Evolutionary conservation across 345 rosid species (phyloP).

Genomic region (Hevea brasiliensis): DNA sequence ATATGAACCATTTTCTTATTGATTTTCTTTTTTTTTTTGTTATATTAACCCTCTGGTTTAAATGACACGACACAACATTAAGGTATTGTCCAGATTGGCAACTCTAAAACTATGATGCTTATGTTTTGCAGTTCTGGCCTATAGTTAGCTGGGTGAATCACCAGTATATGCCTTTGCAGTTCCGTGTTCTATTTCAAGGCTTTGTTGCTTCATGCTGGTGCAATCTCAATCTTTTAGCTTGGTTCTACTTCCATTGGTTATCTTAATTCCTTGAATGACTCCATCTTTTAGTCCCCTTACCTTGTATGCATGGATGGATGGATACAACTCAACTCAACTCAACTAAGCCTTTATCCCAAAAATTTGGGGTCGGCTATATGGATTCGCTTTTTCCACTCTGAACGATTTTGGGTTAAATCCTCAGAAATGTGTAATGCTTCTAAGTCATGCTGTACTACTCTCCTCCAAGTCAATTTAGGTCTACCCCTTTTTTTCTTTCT

Average conservation of each 20-base stretch:
- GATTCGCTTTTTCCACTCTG: too few relatives aligned
- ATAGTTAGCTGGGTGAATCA: conserved; percentile 83
- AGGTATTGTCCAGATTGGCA: background rate
- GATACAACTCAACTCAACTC: too few relatives aligned
- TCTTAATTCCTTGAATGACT: background rate
- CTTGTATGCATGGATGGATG: background rate
- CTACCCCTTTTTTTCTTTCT: too few relatives aligned
- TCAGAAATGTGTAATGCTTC: too few relatives aligned
- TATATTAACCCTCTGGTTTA: too few relatives aligned
- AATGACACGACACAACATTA: background rate
- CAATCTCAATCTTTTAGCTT: conserved; percentile 13
- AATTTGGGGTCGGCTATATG: too few relatives aligned
- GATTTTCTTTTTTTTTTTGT: background rate
- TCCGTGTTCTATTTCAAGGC: conserved; percentile 74
- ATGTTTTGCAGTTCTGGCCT: conserved; percentile 79
- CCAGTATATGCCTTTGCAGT: conserved; percentile 74
- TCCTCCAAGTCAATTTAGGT: too few relatives aligned
- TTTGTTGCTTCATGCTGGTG: conserved; percentile 82
- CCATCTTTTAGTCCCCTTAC: background rate
- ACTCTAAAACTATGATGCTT: background rate
- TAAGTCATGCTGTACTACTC: too few relatives aligned
- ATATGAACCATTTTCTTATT: background rate
- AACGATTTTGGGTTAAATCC: too few relatives aligned
- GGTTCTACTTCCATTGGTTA: background rate
- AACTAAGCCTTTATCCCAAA: too few relatives aligned